phyloP scores from a whole-genome alignment of 768 basidiomycete genomes.

The Grammothele lineata region DNA sequence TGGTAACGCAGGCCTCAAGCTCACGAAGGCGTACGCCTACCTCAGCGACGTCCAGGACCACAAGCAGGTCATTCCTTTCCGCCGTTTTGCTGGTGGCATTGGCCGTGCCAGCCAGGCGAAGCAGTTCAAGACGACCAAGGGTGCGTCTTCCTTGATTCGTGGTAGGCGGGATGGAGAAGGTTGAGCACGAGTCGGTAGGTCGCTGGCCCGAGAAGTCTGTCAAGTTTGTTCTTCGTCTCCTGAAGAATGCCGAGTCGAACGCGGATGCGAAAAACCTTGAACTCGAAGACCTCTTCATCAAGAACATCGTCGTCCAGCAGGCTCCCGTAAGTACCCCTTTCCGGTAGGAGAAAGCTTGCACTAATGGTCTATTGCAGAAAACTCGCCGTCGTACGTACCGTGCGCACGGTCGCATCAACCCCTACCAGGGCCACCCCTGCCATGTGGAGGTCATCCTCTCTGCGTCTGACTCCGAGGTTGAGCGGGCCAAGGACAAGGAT shows the following conservation, averaged over 20 bases:
- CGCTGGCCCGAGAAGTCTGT: conserved; percentile 99
- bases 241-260: conserved; percentile 99
- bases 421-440: conserved; percentile 97
- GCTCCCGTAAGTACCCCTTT: conserved; percentile 72
- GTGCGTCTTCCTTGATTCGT: conserved; percentile 41
- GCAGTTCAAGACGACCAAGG: conserved; percentile 95
- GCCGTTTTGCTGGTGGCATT: conserved; percentile 92
- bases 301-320: conserved; percentile 97
- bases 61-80: conserved; percentile 96
- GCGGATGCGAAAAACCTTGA: conserved; percentile 97
- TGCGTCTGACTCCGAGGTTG: conserved; percentile 76
- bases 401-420: conserved; percentile 96
- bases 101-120: conserved; percentile 93
- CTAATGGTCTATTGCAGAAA: conserved; percentile 70
- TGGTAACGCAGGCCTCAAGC: conserved; percentile 69
- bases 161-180: background rate
- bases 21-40: conserved; percentile 94
- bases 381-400: conserved; percentile 99
- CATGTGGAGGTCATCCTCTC: conserved; percentile 94
- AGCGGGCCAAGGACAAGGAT: conserved; percentile 86
- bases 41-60: conserved; percentile 93
- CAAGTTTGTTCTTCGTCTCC: conserved; percentile 86
- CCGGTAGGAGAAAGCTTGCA: background rate
- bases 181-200: conserved; percentile 47
- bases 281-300: conserved; percentile 88